Conservation (phyloP, 768 basidiomycete genomes). For the Tylopilus plumbeoviolaceoides region DNA sequence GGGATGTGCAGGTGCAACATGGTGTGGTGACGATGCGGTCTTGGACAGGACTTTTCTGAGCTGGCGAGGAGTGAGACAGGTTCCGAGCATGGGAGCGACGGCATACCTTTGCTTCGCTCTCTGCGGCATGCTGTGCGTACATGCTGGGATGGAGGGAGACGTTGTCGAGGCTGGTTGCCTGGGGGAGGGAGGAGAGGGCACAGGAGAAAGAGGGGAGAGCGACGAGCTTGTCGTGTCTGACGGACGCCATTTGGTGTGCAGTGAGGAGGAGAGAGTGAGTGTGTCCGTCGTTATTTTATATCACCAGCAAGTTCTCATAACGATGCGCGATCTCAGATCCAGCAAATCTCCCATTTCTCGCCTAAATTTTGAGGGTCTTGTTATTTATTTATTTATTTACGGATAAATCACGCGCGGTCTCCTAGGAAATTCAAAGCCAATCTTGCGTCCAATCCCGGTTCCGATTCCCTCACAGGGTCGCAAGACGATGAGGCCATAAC, state of each 20-base stretch:
- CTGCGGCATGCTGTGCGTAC: conserved; percentile 63
- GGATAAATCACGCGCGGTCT: conserved; percentile 26
- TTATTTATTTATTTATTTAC: neutral
- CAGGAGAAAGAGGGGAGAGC: conserved; percentile 71
- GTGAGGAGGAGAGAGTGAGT: neutral
- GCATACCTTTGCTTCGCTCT: conserved; percentile 73
- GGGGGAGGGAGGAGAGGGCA: conserved; percentile 63
- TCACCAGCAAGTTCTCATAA: conserved; percentile 17
- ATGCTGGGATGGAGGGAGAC: conserved; percentile 66
- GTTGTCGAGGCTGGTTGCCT: conserved; percentile 65
- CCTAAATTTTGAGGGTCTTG: conserved; percentile 30
- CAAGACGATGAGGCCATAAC: neutral
- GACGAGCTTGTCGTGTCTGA: conserved; percentile 52
- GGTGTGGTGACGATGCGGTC: conserved; percentile 37
- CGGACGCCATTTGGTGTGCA: conserved; percentile 23
- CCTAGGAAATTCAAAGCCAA: conserved; percentile 23
- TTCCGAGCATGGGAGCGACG: neutral
- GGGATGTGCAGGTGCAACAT: conserved; percentile 28
- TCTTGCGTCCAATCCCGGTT: conserved; percentile 6
- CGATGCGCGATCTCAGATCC: conserved; percentile 27
- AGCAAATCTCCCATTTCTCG: conserved; percentile 5
- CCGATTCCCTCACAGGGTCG: neutral
- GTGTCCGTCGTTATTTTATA: neutral
- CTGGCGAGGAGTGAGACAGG: conserved; percentile 29
- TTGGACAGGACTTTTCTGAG: conserved; percentile 63